Percentiles rank a stretch among this genome's conserved stretches.
Conservation (phyloP, 306 rosid species). For the Prunus mume region DNA sequence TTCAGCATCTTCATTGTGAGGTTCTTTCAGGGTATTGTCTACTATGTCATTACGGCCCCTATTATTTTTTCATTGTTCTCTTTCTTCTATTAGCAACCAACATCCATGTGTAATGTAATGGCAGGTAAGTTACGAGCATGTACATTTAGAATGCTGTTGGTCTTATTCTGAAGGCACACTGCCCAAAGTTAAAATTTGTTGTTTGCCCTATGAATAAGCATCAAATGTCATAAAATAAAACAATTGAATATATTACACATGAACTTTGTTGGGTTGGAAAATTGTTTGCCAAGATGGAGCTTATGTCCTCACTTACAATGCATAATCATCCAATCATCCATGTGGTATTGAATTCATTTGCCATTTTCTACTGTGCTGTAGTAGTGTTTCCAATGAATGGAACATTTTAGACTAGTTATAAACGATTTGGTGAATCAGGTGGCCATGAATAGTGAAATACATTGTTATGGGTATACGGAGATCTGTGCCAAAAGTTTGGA, state of each 20-base stretch:
- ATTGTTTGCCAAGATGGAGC: conserved; percentile 4
- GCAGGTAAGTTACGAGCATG: neutral
- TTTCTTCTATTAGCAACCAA: neutral
- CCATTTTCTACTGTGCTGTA: neutral
- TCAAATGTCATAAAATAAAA: neutral
- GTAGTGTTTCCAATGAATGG: neutral
- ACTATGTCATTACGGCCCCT: neutral
- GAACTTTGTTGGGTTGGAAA: neutral
- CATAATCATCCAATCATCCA: neutral
- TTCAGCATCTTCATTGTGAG: conserved; percentile 32
- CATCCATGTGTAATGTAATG: conserved; percentile 6
- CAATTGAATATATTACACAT: conserved; percentile 1
- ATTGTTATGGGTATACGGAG: neutral
- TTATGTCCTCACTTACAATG: neutral
- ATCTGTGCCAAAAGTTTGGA: neutral
- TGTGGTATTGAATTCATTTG: neutral
- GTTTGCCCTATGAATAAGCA: neutral
- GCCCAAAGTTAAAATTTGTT: neutral
- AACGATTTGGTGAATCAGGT: neutral
- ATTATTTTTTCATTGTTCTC: neutral
- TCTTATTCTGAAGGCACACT: neutral
- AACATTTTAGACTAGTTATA: neutral
- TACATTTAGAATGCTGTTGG: neutral
- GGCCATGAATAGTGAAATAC: neutral
- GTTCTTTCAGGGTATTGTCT: conserved; percentile 12